Base-by-base conservation (phyloP, 1,284 basidiomycete genomes). In the Trichosporon inkin region DNA sequence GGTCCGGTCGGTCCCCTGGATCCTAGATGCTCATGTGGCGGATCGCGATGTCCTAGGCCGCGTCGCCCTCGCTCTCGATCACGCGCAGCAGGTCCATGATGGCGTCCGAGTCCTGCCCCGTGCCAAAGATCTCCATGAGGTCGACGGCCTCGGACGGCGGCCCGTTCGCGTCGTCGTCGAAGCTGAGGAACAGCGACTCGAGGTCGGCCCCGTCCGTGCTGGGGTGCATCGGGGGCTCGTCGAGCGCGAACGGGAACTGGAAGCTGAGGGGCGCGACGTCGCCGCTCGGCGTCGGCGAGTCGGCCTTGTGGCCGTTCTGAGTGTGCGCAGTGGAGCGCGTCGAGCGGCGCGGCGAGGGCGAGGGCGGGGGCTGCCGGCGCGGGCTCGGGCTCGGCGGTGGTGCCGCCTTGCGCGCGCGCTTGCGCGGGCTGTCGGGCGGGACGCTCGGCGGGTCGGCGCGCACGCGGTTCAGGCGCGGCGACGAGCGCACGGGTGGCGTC, bases 331-430 rank as follows among this genome's bases (percentile, higher is more conserved):
- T 22, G 19, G 40, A 13, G 40, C 44, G 44, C 3, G 44, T 49
- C 2, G 44, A 49, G 16, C 44, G 44, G 24, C 44, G 44, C 6
- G 44, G 44, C 14, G 44, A 49, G 24, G 44, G 44, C 2, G 44
- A 49, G 6, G 44, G 44, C 14, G 44, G 44, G 16, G 44, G 44
- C 44, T 49, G 37, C 44, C 53, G 24, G 6, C 72, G 62, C 6
- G 71, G 70, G 53, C 62, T 66, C 6, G 71, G 70, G 53, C 62
- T 66, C 2, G 70, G 69, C 8, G 59, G 63, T 0, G 68, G 68
- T 6, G 59, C 57, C 2, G 56, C 16, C 56, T 66, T 65, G 41
- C 57, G 47, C 17, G 61, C 59, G 28, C 65, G 49, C 47, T 68
- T 70, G 2, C 67, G 59, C 10, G 68, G 72, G n/a, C 63, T 68